phyloP scores from a whole-genome alignment of 306 rosid species.

The Astragalus membranaceus region DNA sequence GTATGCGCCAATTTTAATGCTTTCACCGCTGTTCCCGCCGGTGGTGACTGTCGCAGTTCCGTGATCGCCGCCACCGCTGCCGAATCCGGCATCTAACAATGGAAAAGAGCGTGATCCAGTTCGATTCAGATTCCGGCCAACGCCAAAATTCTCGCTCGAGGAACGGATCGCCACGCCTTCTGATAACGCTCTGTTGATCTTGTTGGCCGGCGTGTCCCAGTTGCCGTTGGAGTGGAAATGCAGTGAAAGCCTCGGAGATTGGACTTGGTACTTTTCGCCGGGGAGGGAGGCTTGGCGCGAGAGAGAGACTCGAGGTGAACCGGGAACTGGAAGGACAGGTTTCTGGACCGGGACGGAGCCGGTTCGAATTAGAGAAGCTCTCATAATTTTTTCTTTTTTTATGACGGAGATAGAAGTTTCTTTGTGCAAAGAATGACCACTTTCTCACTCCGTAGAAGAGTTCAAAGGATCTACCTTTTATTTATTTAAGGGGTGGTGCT shows the following conservation, averaged over 20 bases:
- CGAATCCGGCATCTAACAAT: slow-evolving; percentile 15
- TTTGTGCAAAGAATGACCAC: not conserved
- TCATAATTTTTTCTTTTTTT: slow-evolving; percentile 24
- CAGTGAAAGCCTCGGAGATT: slow-evolving; percentile 37
- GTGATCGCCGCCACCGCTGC: slow-evolving; percentile 17
- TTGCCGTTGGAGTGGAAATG: slow-evolving; percentile 25
- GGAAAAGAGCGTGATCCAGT: slow-evolving; percentile 20
- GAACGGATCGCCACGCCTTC: slow-evolving; percentile 25
- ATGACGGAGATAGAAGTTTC: not conserved
- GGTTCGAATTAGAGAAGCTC: slow-evolving; percentile 51
- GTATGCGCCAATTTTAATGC: slow-evolving; percentile 53
- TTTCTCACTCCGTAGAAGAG: not conserved
- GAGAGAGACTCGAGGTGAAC: slow-evolving; percentile 29
- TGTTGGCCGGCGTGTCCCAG: not conserved
- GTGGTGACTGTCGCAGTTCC: not conserved
- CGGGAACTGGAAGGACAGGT: not conserved
- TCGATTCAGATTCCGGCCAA: slow-evolving; percentile 1
- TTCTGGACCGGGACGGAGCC: slow-evolving; percentile 42
- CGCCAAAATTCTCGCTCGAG: not conserved
- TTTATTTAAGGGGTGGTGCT: not conserved
- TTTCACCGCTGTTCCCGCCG: slow-evolving; percentile 37
- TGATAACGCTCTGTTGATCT: slow-evolving; percentile 31
- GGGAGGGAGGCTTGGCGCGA: slow-evolving; percentile 31
- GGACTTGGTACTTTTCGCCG: slow-evolving; percentile 13
- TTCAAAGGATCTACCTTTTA: not conserved